These are phyloP conservation scores for Claviceps sp. DNA, from an alignment of 2,329 filamentous ascomycete genomes.

Conservation along the genomic window DNA sequence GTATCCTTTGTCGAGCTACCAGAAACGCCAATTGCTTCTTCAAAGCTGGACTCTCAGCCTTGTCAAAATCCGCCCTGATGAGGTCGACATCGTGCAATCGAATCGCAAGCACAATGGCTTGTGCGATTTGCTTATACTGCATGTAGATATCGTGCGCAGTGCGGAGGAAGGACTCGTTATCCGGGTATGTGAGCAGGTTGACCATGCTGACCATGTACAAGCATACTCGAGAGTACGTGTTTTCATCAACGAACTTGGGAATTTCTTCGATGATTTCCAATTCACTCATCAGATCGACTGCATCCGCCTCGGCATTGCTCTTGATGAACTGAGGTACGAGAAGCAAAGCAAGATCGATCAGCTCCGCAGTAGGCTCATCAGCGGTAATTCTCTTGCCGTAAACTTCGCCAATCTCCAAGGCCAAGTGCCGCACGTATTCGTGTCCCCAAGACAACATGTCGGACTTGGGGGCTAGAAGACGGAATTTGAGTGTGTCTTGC, in stretches of 20 bases:
- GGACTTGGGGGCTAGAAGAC: constrained; percentile 74
- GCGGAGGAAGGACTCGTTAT: constrained; percentile 88
- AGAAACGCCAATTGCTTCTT: constrained; percentile 93
- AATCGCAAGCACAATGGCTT: constrained; percentile 90
- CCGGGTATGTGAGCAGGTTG: constrained; percentile 89
- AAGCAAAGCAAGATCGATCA: constrained; percentile 70
- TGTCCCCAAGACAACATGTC: constrained; percentile 97
- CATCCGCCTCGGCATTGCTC: constrained; percentile 96
- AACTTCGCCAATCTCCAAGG: constrained; percentile 89
- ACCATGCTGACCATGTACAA: constrained; percentile 99
- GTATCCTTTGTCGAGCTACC: constrained; percentile 81
- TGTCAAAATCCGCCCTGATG: constrained; percentile 69
- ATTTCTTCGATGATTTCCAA: constrained; percentile 94
- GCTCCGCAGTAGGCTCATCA: constrained; percentile 71
- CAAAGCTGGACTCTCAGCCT: constrained; percentile 66
- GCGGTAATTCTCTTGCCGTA: constrained; percentile 77
- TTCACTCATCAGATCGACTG: constrained; percentile 92
- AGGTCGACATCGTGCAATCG: constrained; percentile 76
- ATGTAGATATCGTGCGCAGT: constrained; percentile 92
- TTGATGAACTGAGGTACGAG: constrained; percentile 91
- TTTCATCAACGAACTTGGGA: constrained; percentile 76
- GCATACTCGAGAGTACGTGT: constrained; percentile 87
- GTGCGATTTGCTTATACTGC: constrained; percentile 80
- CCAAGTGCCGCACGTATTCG: constrained; percentile 92
- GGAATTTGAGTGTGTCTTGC: constrained; percentile 92